A percentile compares a stretch with the other conserved stretches of the same genome.
These are phyloP conservation scores for Botrytis byssoidea DNA, from an alignment of 2,329 filamentous ascomycete genomes.

Conservation along the genomic window DNA sequence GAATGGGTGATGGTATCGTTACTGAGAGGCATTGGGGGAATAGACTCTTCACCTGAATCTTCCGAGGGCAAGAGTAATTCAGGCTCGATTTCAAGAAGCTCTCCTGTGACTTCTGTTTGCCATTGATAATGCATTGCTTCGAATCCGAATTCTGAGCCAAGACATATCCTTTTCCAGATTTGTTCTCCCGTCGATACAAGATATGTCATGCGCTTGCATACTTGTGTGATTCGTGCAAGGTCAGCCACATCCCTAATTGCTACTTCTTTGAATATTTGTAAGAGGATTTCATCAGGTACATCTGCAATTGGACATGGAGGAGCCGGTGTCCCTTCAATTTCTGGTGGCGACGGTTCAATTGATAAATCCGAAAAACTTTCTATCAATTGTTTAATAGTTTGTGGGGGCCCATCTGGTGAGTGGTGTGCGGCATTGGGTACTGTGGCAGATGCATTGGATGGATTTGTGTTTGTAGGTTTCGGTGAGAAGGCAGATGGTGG, in stretches of 20 bases:
- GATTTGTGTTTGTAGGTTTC: conserved; percentile 40
- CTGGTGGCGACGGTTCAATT: conserved; percentile 66
- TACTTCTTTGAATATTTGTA: conserved; percentile 72
- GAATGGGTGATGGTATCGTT: conserved; percentile 4
- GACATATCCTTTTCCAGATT: conserved; percentile 78
- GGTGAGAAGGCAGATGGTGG: conserved; percentile 57
- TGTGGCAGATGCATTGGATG: conserved; percentile 50
- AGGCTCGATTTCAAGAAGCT: conserved; percentile 44
- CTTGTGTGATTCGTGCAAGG: conserved; percentile 71
- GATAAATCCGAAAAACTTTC: conserved; percentile 68
- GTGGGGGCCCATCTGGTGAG: conserved; percentile 53
- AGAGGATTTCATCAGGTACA: conserved; percentile 80
- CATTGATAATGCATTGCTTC: conserved; percentile 79
- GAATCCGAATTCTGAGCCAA: conserved; percentile 74
- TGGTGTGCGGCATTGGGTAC: conserved; percentile 55
- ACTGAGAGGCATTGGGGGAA: background rate
- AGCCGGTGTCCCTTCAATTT: conserved; percentile 68
- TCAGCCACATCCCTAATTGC: conserved; percentile 73
- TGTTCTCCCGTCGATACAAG: conserved; percentile 79
- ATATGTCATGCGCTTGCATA: conserved; percentile 85
- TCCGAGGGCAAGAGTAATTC: background rate
- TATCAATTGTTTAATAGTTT: conserved; percentile 68
- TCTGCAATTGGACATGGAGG: conserved; percentile 76
- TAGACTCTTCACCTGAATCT: conserved; percentile 17
- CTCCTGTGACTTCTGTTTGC: conserved; percentile 59